Conservation (phyloP, 805 yeast species). For the Nakazawaea wickerhamii region DNA sequence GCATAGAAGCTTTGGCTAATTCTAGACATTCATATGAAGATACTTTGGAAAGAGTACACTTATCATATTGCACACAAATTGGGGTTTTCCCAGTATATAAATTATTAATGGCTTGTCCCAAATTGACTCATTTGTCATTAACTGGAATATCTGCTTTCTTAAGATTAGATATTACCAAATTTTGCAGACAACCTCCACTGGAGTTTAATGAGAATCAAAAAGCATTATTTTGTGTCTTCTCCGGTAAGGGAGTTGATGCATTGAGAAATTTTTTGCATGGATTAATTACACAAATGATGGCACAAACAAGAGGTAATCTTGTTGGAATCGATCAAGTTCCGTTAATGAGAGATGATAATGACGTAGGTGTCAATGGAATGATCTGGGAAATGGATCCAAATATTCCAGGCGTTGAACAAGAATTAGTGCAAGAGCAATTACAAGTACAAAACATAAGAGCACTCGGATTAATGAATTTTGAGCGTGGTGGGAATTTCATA, state of each 20-base stretch:
- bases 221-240: slow-evolving; percentile 84
- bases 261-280: slow-evolving; percentile 64
- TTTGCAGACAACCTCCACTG: slow-evolving; percentile 88
- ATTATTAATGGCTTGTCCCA: slow-evolving; percentile 74
- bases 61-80: slow-evolving; percentile 82
- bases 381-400: slow-evolving; percentile 3
- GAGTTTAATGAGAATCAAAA: slow-evolving; percentile 87
- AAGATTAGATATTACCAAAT: slow-evolving; percentile 76
- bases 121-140: slow-evolving; percentile 81
- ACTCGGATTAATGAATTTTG: background rate
- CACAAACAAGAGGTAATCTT: slow-evolving; percentile 7
- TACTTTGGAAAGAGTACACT: slow-evolving; percentile 86
- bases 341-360: slow-evolving; percentile 10
- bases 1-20: slow-evolving; percentile 62
- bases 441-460: background rate
- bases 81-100: slow-evolving; percentile 73
- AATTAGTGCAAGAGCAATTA: background rate
- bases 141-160: slow-evolving; percentile 92
- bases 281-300: slow-evolving; percentile 13
- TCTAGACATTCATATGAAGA: slow-evolving; percentile 64
- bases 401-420: background rate
- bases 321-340: slow-evolving; percentile 3
- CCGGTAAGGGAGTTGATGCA: slow-evolving; percentile 81
- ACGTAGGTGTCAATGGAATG: slow-evolving; percentile 3
- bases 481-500: background rate